Conservation (phyloP, 805 yeast genomes). For the Zygotorulaspora danielsina region DNA sequence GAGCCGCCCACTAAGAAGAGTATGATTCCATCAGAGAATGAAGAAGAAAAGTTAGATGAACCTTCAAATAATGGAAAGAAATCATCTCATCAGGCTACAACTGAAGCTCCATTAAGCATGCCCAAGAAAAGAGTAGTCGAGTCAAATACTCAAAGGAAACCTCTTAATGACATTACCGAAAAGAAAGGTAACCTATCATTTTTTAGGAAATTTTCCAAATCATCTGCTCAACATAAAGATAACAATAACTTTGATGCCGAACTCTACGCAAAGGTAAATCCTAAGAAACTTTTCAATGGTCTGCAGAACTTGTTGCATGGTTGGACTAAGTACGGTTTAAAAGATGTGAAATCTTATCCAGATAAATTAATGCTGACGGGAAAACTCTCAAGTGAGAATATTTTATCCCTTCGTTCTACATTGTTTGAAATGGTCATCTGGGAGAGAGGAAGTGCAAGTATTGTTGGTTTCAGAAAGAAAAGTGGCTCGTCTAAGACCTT, state of each 20-base stretch:
- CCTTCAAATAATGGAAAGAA: slow-evolving; percentile 10
- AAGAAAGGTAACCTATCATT: slow-evolving; percentile 29
- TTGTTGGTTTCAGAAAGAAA: slow-evolving; percentile 54
- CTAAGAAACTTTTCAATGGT: slow-evolving; percentile 60
- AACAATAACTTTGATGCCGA: slow-evolving; percentile 17
- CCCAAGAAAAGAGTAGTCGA: slow-evolving; percentile 14
- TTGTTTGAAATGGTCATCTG: slow-evolving; percentile 53
- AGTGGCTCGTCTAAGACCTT: slow-evolving; percentile 65
- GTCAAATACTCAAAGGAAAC: slow-evolving; percentile 10
- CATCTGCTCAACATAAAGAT: slow-evolving; percentile 13
- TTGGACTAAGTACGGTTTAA: slow-evolving; percentile 70
- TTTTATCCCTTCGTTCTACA: slow-evolving; percentile 59
- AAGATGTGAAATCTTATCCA: slow-evolving; percentile 46
- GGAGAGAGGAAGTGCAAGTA: slow-evolving; percentile 46
- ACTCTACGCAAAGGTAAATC: slow-evolving; percentile 33
- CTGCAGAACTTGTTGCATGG: slow-evolving; percentile 56
- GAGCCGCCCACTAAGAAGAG: slow-evolving; percentile 12
- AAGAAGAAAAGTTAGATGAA: not conserved
- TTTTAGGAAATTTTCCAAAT: slow-evolving; percentile 36
- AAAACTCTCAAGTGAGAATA: slow-evolving; percentile 55
- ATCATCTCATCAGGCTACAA: slow-evolving; percentile 7
- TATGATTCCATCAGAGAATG: slow-evolving; percentile 19
- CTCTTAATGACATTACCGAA: slow-evolving; percentile 21
- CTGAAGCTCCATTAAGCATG: slow-evolving; percentile 8
- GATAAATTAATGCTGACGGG: slow-evolving; percentile 50